Conservation (phyloP, 345 rosid genomes). For the Hibiscus syriacus region DNA sequence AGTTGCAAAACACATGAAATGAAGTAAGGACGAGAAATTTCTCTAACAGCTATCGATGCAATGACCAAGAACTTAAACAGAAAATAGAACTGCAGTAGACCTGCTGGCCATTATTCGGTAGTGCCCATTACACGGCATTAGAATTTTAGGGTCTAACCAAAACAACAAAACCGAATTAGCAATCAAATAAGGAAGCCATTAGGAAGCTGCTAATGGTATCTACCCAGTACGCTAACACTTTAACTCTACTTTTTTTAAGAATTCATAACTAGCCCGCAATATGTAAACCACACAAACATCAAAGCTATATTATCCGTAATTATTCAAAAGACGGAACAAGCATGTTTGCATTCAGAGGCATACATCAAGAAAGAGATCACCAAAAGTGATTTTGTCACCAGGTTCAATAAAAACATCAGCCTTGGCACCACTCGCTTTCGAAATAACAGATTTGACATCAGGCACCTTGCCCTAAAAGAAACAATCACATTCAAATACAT, state of each 20-base stretch:
- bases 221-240: not conserved
- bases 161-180: not conserved
- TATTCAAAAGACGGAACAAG: not conserved
- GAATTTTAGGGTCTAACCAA: not conserved
- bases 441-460: constrained; percentile 52
- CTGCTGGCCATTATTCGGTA: no score
- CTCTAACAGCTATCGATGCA: not conserved
- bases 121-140: no score
- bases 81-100: no score
- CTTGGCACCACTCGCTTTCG: no score
- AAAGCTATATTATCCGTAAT: not conserved
- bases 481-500: not conserved
- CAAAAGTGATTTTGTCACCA: constrained; percentile 67
- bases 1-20: no score
- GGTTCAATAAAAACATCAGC: no score
- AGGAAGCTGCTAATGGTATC: not conserved
- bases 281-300: not conserved
- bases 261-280: not conserved
- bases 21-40: no score
- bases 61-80: no score
- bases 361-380: constrained; percentile 71
- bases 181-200: not conserved
- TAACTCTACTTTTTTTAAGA: not conserved
- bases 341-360: not conserved
- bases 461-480: constrained; percentile 45